Evolutionary conservation across 192 early-diverging fungal genomes (phyloP), one percentile per base, ranked within the genome.

Genomic region (Coemansia asiatica): DNA sequence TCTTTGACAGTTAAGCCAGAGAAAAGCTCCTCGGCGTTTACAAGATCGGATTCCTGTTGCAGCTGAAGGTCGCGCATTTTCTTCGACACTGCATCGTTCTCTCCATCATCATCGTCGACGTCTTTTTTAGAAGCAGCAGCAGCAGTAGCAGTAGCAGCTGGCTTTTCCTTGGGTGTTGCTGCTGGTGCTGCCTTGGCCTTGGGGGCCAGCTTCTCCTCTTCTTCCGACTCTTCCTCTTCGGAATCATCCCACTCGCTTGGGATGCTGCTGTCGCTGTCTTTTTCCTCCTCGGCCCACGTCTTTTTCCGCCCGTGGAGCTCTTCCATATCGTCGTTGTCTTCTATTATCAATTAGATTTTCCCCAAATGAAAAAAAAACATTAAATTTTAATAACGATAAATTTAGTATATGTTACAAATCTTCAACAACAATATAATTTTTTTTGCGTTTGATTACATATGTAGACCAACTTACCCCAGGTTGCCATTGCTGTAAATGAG

Each of bases 211-310:
- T 60, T 55, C 53, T 82, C 49, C 0, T 38, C 33, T 27, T 70
- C 64, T 28, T 81, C 69, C 44, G 84, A 76, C 51, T 87, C 76
- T 23, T 61, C 81, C 18, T 87, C 85, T 22, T 85, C 85, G 23
- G 87, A 85, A 7, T 85, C 85, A 50, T 87, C 85, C 85, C 86
- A 89, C 57, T 82, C 75, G 57, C 89, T 89, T 70, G 79, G 84
- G 23, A 86, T 75, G 23, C 84, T 80, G 35, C 83, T 84, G 26
- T 85, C 81, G 47, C 75, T 80, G 66, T 87, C 87, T 36, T 89
- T 87, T 61, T 91, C 89, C 53, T 89, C 88, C 26, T 75, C 78
- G 68, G 82, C 88, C 76, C 87, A 82, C 69, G 85, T 79, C 64
- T 69, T 76, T 51, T 68, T 69, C 25, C 44, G 54, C 12, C 47